Conservation (phyloP, 371 early-diverging fungal genomes). For the Nematocida sp. region DNA sequence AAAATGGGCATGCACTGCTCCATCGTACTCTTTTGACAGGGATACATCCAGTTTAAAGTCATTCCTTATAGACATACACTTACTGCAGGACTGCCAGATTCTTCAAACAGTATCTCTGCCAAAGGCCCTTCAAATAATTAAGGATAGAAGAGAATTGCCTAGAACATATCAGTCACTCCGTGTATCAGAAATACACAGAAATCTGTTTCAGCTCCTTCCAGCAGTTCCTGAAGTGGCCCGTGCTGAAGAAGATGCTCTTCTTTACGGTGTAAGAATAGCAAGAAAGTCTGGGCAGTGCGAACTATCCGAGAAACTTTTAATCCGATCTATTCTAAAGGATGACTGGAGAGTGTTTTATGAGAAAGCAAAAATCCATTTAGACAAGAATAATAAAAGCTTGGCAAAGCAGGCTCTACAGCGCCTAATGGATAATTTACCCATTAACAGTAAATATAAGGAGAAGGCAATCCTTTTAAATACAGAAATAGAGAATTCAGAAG, state of each 20-base stretch:
- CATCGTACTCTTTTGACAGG: slow-evolving; percentile 13
- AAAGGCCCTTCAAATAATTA: slow-evolving; percentile 17
- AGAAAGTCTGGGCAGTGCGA: slow-evolving; percentile 48
- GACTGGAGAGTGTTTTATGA: slow-evolving; percentile 68
- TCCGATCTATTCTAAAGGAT: slow-evolving; percentile 50
- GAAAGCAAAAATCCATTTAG: slow-evolving; percentile 55
- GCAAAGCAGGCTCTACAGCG: slow-evolving; percentile 63
- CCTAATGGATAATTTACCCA: slow-evolving; percentile 42
- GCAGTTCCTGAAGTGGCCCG: not conserved
- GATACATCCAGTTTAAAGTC: not conserved
- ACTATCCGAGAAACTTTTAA: slow-evolving; percentile 42
- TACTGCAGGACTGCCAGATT: slow-evolving; percentile 33
- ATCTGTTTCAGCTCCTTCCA: slow-evolving; percentile 18
- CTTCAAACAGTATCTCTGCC: slow-evolving; percentile 30
- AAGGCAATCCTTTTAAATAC: slow-evolving; percentile 53
- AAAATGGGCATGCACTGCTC: slow-evolving; percentile 21
- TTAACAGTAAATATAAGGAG: slow-evolving; percentile 1
- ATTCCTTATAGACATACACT: slow-evolving; percentile 35
- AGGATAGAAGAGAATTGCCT: slow-evolving; percentile 1
- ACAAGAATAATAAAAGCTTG: slow-evolving; percentile 54
- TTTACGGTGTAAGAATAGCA: slow-evolving; percentile 16
- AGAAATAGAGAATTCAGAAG: slow-evolving; percentile 58
- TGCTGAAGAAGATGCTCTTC: slow-evolving; percentile 43
- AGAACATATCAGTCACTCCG: slow-evolving; percentile 20
- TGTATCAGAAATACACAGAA: slow-evolving; percentile 18